Base-by-base conservation (phyloP, 148 eudicot genomes). In the Amaranthus hypochondriacus region DNA sequence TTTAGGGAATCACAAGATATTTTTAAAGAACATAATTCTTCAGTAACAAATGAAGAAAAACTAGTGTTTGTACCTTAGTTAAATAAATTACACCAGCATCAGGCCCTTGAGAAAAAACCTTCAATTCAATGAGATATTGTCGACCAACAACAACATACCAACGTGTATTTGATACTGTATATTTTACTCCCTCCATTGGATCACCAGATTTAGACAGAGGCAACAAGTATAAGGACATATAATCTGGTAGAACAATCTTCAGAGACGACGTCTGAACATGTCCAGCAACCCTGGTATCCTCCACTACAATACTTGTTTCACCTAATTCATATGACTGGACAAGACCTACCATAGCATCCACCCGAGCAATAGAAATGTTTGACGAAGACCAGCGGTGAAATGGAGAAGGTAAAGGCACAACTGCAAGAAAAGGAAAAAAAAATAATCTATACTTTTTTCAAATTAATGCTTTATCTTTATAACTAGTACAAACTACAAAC, bases 271-370 rank as follows among this genome's bases (percentile, higher is more conserved):
- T 78, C 80, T 90, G 98, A 51, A 77, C 63, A 73, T 93, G 90
- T 54, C 96, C 98, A 74, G 89, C 86, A 81, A 93, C 93, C 75
- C 98, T 85, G 73, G 84, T 87, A 74, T 93, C 98, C 83, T 90
- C 96, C 69, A 93, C 98, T 62, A 73, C 75, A 53, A 90, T 73
- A 82, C 84, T 81, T 68, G 96, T 87, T 62, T 84, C 82, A 76
- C 98, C 98, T 44, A 93, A 76, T 79, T 78, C 80, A 75, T 81
- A 50, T 12, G 96, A 93, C 56, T 78, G 77, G 70, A 77, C 83
- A 68, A 66, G 59, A 77, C 98, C 98, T 85, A 77, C 61, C 68
- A 51, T 74, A 54, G 81, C 64, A 71, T 90, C 90, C 69, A 89
- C 90, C 73, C 77, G 82, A 83, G 88, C 89, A 71, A 87, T 83